phyloP scores from a whole-genome alignment of 495 filamentous ascomycete species.

The Trichoderma virens region DNA sequence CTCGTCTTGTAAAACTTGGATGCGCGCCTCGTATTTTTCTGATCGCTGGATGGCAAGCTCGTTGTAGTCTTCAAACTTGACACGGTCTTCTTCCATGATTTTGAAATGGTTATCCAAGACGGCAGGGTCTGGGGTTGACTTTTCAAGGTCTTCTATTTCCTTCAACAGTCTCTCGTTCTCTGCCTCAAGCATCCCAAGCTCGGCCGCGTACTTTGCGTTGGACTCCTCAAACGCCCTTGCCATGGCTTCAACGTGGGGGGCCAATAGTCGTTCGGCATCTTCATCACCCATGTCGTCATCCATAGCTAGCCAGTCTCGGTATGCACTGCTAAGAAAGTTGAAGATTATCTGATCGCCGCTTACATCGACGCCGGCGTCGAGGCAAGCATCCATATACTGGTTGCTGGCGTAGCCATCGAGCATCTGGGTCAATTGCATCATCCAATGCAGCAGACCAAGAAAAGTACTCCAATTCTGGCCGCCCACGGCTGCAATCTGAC shows the following conservation, averaged over 20 bases:
- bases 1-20: constrained; percentile 69
- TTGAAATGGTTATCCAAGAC: constrained; percentile 77
- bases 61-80: constrained; percentile 91
- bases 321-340: constrained; percentile 78
- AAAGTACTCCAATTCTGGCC: constrained; percentile 94
- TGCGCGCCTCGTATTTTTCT: constrained; percentile 71
- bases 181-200: constrained; percentile 73
- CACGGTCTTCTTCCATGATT: constrained; percentile 81
- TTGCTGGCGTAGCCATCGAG: constrained; percentile 68
- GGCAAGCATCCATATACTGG: constrained; percentile 80
- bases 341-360: constrained; percentile 86
- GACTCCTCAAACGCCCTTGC: constrained; percentile 76
- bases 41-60: constrained; percentile 66
- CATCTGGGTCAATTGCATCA: constrained; percentile 94
- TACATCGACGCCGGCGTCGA: constrained; percentile 78
- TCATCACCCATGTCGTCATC: constrained; percentile 82
- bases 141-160: constrained; percentile 83
- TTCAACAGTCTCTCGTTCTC: constrained; percentile 69
- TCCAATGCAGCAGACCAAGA: constrained; percentile 91
- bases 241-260: constrained; percentile 85
- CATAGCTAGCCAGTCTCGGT: constrained; percentile 85
- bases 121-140: constrained; percentile 69
- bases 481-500: constrained; percentile 86
- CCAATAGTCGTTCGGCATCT: constrained; percentile 62
- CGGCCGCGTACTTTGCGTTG: constrained; percentile 71